Evolutionary conservation across 2,329 filamentous ascomycete genomes (phyloP).

Genomic region (Botrytis cinerea): DNA sequence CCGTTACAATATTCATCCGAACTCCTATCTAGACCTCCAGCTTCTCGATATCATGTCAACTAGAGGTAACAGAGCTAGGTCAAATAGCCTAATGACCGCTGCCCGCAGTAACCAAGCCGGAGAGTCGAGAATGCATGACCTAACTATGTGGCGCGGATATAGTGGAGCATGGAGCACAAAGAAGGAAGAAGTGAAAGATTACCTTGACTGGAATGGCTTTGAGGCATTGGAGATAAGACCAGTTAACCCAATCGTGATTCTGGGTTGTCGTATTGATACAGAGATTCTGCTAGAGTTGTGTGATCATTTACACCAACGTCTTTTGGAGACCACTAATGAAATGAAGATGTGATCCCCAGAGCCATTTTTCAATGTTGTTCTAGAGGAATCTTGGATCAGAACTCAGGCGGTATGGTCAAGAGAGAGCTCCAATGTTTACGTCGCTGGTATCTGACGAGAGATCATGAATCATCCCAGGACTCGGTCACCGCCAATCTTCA

Average conservation of each 20-base stretch:
- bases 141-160: not conserved
- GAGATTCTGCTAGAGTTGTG: conserved; percentile 4
- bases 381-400: conserved; percentile 8
- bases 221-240: not conserved
- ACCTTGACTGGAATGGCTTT: not conserved
- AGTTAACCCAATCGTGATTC: not conserved
- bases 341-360: conserved; percentile 6
- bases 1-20: not conserved
- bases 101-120: not conserved
- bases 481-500: conserved; percentile 5
- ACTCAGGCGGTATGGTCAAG: not conserved
- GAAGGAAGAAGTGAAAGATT: not conserved
- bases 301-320: not conserved
- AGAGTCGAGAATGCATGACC: not conserved
- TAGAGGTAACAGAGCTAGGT: not conserved
- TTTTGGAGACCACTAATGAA: not conserved
- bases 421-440: not conserved
- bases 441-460: not conserved
- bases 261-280: not conserved
- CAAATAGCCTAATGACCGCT: not conserved
- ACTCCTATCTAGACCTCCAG: conserved; percentile 2
- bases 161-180: not conserved
- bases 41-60: conserved; percentile 7
- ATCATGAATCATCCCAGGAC: not conserved
- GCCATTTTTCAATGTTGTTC: not conserved